Evolutionary conservation across 2,329 filamentous ascomycete species (phyloP).

Genomic region (Biscogniauxia marginata): DNA sequence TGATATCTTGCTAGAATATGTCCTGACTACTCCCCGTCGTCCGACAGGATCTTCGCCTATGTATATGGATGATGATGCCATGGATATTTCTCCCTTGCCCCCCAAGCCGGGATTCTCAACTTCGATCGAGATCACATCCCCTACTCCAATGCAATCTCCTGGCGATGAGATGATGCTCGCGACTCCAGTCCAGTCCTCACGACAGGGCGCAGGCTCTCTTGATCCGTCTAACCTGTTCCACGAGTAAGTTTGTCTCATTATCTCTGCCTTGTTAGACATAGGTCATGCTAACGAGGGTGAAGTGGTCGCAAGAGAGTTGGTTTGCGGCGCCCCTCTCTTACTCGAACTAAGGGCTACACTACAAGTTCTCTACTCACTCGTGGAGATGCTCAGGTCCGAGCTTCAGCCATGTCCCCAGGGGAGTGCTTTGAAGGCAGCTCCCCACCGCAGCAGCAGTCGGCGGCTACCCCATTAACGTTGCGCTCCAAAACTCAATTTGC

Average conservation of each 20-base stretch:
- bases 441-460: constrained; percentile 63
- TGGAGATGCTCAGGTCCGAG: constrained; percentile 60
- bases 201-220: constrained; percentile 40
- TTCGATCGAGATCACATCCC: constrained; percentile 68
- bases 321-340: constrained; percentile 71
- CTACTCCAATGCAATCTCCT: constrained; percentile 57
- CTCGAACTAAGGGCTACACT: constrained; percentile 72
- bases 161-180: constrained; percentile 52
- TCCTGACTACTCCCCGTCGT: constrained; percentile 80
- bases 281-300: constrained; percentile 25
- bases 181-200: constrained; percentile 51
- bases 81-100: constrained; percentile 92
- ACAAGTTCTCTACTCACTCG: constrained; percentile 63
- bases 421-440: constrained; percentile 84
- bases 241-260: constrained; percentile 50
- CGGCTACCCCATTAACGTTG: constrained; percentile 60
- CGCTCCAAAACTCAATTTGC: constrained; percentile 66
- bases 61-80: constrained; percentile 64
- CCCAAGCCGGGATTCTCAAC: constrained; percentile 74
- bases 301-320: constrained; percentile 64
- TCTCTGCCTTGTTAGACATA: neutral
- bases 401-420: constrained; percentile 66
- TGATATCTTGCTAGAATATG: constrained; percentile 54
- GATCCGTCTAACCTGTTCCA: constrained; percentile 49
- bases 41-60: constrained; percentile 74